A percentile compares a stretch with the other conserved stretches of the same genome.
phyloP scores from a whole-genome alignment of 1,284 basidiomycete genomes.

The Apiotrichum veenhuisii region DNA sequence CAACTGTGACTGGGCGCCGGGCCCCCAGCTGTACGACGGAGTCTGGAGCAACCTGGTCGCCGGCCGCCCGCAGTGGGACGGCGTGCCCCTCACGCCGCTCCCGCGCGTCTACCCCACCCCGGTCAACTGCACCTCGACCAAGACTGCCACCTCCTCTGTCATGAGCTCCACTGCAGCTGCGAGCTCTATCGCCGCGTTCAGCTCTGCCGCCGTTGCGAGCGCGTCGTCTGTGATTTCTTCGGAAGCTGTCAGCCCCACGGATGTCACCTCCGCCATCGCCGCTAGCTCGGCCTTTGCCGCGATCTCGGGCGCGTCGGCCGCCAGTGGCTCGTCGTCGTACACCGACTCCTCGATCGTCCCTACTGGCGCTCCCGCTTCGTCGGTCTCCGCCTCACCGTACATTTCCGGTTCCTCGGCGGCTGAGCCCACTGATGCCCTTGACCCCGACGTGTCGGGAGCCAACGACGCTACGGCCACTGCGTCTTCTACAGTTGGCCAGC shows the following conservation, averaged over 20 bases:
- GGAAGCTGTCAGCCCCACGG: neutral
- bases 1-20: neutral
- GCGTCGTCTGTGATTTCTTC: neutral
- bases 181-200: conserved; percentile 6
- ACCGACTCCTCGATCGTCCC: too few species aligned
- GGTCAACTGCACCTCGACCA: neutral
- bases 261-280: neutral
- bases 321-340: too few species aligned
- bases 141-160: neutral
- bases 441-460: too few species aligned
- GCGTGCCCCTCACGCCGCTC: neutral
- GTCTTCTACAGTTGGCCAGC: too few species aligned
- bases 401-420: too few species aligned
- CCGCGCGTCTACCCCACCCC: neutral
- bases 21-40: neutral
- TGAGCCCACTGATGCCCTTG: too few species aligned
- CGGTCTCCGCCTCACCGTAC: too few species aligned
- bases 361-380: too few species aligned
- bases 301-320: neutral
- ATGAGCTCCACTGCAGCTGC: neutral
- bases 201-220: neutral
- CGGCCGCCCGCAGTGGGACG: neutral
- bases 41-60: neutral
- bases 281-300: neutral
- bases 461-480: too few species aligned